Conservation (phyloP, 1,139 yeast genomes). For the Diutina catenulata region DNA sequence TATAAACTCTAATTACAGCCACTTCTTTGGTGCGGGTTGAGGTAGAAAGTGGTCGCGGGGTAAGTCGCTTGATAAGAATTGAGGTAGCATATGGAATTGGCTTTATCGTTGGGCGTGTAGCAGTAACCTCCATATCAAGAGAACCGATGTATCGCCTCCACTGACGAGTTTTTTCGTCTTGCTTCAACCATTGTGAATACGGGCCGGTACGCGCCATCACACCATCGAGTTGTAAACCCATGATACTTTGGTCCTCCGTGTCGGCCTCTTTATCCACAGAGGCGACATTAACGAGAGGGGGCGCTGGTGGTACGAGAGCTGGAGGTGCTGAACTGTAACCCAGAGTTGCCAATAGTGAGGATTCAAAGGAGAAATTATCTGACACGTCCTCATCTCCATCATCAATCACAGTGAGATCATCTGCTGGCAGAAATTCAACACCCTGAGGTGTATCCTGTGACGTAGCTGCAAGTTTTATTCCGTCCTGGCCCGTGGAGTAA, state of each 20-base stretch:
- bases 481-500: neutral
- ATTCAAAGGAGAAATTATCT: constrained; percentile 2
- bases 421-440: too few relatives aligned
- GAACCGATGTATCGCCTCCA: constrained; percentile 47
- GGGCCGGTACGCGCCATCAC: neutral
- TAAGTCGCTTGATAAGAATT: constrained; percentile 25
- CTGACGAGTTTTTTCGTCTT: constrained; percentile 4
- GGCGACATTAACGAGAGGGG: too few relatives aligned
- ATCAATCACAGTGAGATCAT: too few relatives aligned
- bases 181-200: neutral
- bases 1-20: constrained; percentile 24
- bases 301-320: too few relatives aligned
- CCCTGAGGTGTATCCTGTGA: too few relatives aligned
- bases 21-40: constrained; percentile 12
- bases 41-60: constrained; percentile 22
- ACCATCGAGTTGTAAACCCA: neutral
- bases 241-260: neutral
- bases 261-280: too few relatives aligned
- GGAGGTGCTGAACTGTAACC: too few relatives aligned
- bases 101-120: constrained; percentile 60
- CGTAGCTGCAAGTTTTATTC: too few relatives aligned
- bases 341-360: neutral
- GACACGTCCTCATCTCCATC: constrained; percentile 2
- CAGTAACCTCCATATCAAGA: constrained; percentile 67
- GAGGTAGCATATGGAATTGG: constrained; percentile 41